Percentiles rank a stretch among this genome's conserved stretches.
Evolutionary conservation across 2,329 filamentous ascomycete genomes (phyloP).

Genomic region (Phialophora expanda): DNA sequence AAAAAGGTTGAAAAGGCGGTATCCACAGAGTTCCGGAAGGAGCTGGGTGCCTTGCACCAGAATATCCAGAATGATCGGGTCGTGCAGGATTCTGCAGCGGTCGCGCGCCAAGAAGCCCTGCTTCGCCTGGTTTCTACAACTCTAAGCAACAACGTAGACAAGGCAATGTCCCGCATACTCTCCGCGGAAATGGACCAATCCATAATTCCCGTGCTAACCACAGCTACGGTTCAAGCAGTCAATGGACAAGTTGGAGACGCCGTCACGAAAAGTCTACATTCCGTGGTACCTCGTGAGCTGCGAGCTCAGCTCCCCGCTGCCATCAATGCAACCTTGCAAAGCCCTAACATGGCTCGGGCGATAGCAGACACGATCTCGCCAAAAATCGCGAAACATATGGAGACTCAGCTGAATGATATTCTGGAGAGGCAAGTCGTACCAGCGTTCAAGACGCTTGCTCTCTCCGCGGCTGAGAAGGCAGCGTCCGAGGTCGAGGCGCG

Average conservation of each 20-base stretch:
- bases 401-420: slow-evolving; percentile 68
- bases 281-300: slow-evolving; percentile 73
- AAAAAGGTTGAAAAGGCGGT: slow-evolving; percentile 56
- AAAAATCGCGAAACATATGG: slow-evolving; percentile 69
- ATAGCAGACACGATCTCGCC: slow-evolving; percentile 75
- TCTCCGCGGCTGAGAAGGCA: slow-evolving; percentile 70
- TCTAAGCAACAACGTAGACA: slow-evolving; percentile 72
- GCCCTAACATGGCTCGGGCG: slow-evolving; percentile 72
- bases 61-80: slow-evolving; percentile 73
- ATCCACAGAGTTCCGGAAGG: slow-evolving; percentile 56
- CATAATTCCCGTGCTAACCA: slow-evolving; percentile 75
- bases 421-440: slow-evolving; percentile 70
- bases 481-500: slow-evolving; percentile 70
- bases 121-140: slow-evolving; percentile 71
- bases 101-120: slow-evolving; percentile 71
- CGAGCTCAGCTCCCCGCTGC: slow-evolving; percentile 71
- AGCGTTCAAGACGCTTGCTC: slow-evolving; percentile 67
- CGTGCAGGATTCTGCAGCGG: slow-evolving; percentile 65
- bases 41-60: slow-evolving; percentile 62
- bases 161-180: slow-evolving; percentile 77
- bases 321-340: slow-evolving; percentile 71
- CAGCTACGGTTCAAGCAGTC: slow-evolving; percentile 70
- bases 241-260: slow-evolving; percentile 73
- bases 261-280: slow-evolving; percentile 69
- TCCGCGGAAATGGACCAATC: slow-evolving; percentile 74